phyloP scores from a whole-genome alignment of 2,329 filamentous ascomycete genomes.

The Aspergillus tubingensis region DNA sequence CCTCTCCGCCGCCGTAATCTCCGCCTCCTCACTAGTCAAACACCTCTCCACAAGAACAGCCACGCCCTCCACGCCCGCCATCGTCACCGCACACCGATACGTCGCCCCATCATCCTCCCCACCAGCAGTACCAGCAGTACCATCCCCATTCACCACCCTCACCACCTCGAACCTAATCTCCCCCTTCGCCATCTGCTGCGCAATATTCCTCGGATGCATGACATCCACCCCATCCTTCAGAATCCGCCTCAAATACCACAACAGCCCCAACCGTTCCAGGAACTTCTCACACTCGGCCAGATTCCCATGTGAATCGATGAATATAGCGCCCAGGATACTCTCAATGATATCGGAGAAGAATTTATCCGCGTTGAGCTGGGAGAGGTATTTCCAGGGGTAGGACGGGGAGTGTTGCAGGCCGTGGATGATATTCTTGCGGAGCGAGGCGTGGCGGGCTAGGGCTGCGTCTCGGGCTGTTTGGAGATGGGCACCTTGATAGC shows the following conservation, averaged over 20 bases:
- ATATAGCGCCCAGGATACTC: conserved; percentile 76
- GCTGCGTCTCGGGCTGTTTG: conserved; percentile 19
- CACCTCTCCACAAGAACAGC: conserved; percentile 27
- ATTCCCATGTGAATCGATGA: conserved; percentile 70
- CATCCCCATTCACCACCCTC: conserved; percentile 13
- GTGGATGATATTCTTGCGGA: conserved; percentile 53
- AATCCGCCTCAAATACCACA: conserved; percentile 63
- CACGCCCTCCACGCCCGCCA: conserved; percentile 18
- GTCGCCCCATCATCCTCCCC: conserved; percentile 14
- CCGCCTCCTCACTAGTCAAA: conserved; percentile 32
- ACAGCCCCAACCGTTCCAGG: conserved; percentile 64
- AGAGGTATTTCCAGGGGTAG: conserved; percentile 78
- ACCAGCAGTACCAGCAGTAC: too few species aligned
- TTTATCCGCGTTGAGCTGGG: conserved; percentile 68
- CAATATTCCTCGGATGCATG: conserved; percentile 65
- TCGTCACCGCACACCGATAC: conserved; percentile 22
- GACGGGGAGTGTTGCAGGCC: conserved; percentile 53
- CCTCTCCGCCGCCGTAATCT: conserved; percentile 28
- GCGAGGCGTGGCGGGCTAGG: conserved; percentile 47
- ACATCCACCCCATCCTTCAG: conserved; percentile 59
- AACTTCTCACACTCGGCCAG: conserved; percentile 62
- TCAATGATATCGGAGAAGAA: conserved; percentile 85
- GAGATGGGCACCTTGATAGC: conserved; percentile 34
- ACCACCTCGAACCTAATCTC: conserved; percentile 21
- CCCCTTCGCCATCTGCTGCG: conserved; percentile 59